Base-by-base conservation (phyloP, 768 basidiomycete species). In the Leccinum ochraceum region DNA sequence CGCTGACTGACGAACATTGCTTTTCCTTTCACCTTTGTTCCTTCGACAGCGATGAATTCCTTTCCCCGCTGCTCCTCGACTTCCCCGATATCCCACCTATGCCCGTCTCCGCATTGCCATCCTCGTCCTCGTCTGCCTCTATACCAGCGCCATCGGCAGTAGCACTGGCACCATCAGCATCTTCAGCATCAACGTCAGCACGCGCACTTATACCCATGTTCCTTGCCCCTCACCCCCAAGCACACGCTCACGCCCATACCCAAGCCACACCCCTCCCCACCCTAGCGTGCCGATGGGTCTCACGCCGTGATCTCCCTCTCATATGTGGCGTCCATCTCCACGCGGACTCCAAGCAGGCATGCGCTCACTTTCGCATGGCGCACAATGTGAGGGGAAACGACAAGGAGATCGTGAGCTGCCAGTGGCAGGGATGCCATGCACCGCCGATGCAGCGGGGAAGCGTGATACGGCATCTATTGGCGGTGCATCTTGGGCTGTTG, bases 371-470 rank as follows among this genome's bases (percentile, higher is more conserved):
- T 52, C 65, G 67, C 3, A 17, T 48, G 13, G 57, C n/a, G 3
- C 67, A 69, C 20, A n/a, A 54, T 14, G 8, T 69, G 28, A 59
- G 67, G 3, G 67, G 67, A 0, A 69, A 62, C n/a, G 67, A 69
- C 26, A 69, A 58, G 28, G 65, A 2, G 17, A 55, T 50, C 6
- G 56, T 56, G 6, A 3, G 14, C 4, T 69, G 67, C 14, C 36
- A 20, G 1, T 69, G 67, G 67, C 8, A 59, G 2, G 53, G 7
- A 8, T 69, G 67, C 24, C 30, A 24, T 2, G 65, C 66, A 6
- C 54, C 59, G 1, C 68, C 60, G 1, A 69, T 69, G 67, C 65
- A 69, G n/a, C 63, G 66, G 7, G 68, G 67, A 0, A 69, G 68
- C 10, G 13, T 69, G 9, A 59, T 67, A 16, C 34, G 67, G 4